Evolutionary conservation across 2,329 filamentous ascomycete species (phyloP), one percentile per base, ranked within the genome.

Genomic region (Ophiocordyceps australis): DNA sequence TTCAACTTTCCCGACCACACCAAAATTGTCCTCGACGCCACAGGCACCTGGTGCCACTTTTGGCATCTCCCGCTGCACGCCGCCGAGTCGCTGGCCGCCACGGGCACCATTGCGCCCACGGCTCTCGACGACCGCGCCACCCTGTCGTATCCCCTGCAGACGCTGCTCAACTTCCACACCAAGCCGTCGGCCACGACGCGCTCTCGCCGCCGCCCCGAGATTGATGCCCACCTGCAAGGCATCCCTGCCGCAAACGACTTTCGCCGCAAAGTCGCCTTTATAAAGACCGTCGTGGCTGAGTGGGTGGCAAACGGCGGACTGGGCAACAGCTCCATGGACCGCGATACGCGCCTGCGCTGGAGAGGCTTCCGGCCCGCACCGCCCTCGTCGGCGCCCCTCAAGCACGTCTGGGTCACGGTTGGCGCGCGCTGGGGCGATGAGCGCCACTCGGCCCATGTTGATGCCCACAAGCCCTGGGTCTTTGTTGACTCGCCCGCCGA

Each of bases 1-100:
- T 79, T 86, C 51, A 86, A 89, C 52, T 89, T 89, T 47, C 79
- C 80, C 3, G 80, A 89, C 38, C 80, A 89, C 46, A 86, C 80
- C 31, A 89, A 89, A 51, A 66, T 89, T 28, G 74, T 86, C 9
- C 54, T 89, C 15, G 79, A 81, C 30, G 55, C 74, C 1, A 67
- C 75, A 17, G 79, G 76, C n/a, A 69, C 64, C 2, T 76, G 72
- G 60, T 75, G 77, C 37, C 75, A 80, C 43, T 81, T 83, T 43
- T 78, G 78, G 54, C 74, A 80, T 40, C 65, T 85, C 13, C 69
- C 76, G 0, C 55, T 69, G n/a, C 68, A 76, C 30, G 78, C 77
- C 1, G 71, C 76, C 3, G 57, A 67, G 35, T 63, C 70, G 20
- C 63, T 86, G 9, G 59, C 66, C 4, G 50, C 60, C 17, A 70